These are phyloP conservation scores for Lachancea mirantina DNA, from an alignment of 805 yeast genomes.

Conservation along the genomic window DNA sequence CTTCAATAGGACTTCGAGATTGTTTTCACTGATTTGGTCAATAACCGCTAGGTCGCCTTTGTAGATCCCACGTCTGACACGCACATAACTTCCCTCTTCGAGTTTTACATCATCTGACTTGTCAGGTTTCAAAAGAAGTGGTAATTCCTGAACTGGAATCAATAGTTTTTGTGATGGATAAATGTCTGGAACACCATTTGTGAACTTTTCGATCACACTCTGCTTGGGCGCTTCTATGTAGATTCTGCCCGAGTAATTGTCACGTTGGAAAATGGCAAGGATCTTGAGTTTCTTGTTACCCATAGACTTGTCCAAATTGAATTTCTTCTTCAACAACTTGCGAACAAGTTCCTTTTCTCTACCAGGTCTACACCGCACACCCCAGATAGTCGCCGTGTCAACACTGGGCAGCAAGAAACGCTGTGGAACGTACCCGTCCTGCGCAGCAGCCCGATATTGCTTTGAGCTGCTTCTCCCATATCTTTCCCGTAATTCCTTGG, in stretches of 20 bases:
- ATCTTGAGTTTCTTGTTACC: slow-evolving; percentile 71
- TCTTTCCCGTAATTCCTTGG: slow-evolving; percentile 84
- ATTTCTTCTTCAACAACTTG: slow-evolving; percentile 74
- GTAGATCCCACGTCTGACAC: slow-evolving; percentile 85
- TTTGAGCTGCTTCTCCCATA: slow-evolving; percentile 81
- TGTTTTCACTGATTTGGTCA: slow-evolving; percentile 88
- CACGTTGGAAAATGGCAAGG: slow-evolving; percentile 87
- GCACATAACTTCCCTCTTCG: slow-evolving; percentile 86
- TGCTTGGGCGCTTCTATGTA: slow-evolving; percentile 92
- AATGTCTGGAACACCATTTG: slow-evolving; percentile 84
- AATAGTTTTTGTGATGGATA: slow-evolving; percentile 66
- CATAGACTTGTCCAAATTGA: slow-evolving; percentile 61
- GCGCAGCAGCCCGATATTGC: slow-evolving; percentile 69
- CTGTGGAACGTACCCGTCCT: slow-evolving; percentile 83
- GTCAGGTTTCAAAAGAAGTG: slow-evolving; percentile 83
- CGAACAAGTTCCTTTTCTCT: slow-evolving; percentile 87
- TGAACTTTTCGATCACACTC: slow-evolving; percentile 83
- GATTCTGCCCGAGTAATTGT: slow-evolving; percentile 82
- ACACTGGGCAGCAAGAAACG: slow-evolving; percentile 90
- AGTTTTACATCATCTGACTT: slow-evolving; percentile 82
- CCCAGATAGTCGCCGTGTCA: slow-evolving; percentile 94
- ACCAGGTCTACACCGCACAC: slow-evolving; percentile 88
- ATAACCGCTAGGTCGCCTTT: slow-evolving; percentile 90
- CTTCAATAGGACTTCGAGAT: slow-evolving; percentile 88
- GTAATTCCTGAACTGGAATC: slow-evolving; percentile 94